Base-by-base conservation (phyloP, 345 rosid genomes). In the Eutrema japonicum region DNA sequence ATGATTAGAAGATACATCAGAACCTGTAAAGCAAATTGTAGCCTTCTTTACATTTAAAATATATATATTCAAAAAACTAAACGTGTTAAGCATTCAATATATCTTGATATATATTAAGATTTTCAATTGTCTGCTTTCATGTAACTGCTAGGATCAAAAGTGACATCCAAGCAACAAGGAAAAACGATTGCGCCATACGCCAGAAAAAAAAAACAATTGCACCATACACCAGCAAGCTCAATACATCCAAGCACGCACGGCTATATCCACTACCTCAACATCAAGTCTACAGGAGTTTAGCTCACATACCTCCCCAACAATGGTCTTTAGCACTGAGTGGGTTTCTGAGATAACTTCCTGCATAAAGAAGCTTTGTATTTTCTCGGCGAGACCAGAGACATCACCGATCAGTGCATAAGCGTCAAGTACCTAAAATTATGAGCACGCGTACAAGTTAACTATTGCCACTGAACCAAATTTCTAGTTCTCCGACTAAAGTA, bases 381-480 rank as follows among this genome's bases (percentile, higher is more conserved):
- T 96, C 79, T 92, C 99, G 42, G 96, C 95, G 70, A 96, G 98
- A 77, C 99, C 99, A 70, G 98, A 87, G 49, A 89, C 78, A 82
- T 96, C 98, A 64, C 99, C 99, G 43, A 96, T 96, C 70, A 96
- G 82, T 71, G 99, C 98, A 87, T 92, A 96, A 71, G 98, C 98
- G 63, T 96, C 99, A 76, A 96, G 84, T 66, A 92, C 98, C 99
- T 96, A 86, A 59, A 71, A 69, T 52, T 57, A 65, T 16, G 64
- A 77, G 79, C 26, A 69, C 64, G 60, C 43, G 53, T 27, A 70
- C 49, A 33, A 37, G 60, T 59, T 42, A 62, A 67, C 10, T 65
- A 47, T 30, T 66, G 78, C 67, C 73, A 61, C 62, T 57, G 32
- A 54, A 48, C 16, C 18, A 73, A 18, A 16, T 30, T n/a, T 54